Evolutionary conservation across 352 stramenopile genomes (phyloP).

Genomic region (Phytophthora foliorum): DNA sequence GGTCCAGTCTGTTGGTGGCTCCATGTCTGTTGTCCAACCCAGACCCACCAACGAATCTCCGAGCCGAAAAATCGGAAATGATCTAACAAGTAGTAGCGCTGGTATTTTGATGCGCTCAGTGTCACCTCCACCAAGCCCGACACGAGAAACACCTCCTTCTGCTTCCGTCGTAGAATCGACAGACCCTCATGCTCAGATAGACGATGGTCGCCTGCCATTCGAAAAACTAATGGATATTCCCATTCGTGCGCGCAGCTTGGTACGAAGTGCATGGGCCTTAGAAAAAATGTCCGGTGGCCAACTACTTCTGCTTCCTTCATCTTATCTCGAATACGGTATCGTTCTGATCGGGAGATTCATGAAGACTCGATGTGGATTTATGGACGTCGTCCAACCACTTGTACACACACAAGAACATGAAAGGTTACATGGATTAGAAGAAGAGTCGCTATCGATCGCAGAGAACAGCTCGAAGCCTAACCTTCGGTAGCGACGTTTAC

Average conservation of each 20-base stretch:
- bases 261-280: constrained; percentile 50
- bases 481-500: constrained; percentile 23
- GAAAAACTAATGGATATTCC: constrained; percentile 46
- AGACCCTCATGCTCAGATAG: constrained; percentile 15
- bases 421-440: not conserved
- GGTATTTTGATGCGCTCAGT: constrained; percentile 35
- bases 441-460: constrained; percentile 7
- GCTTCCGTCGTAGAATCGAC: constrained; percentile 14
- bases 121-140: constrained; percentile 37
- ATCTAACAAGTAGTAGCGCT: constrained; percentile 30
- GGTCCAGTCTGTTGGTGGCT: constrained; percentile 20
- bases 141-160: constrained; percentile 13
- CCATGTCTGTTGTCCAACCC: constrained; percentile 23
- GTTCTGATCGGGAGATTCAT: constrained; percentile 39
- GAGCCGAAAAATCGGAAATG: constrained; percentile 8
- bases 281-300: constrained; percentile 41
- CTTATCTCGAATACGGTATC: constrained; percentile 58
- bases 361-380: constrained; percentile 54
- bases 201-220: constrained; percentile 40
- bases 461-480: constrained; percentile 2
- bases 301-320: constrained; percentile 51
- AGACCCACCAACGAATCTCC: not conserved
- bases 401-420: constrained; percentile 33
- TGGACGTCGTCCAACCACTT: constrained; percentile 52
- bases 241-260: constrained; percentile 56